Conservation (phyloP, 495 filamentous ascomycete species). For the Thozetella sp. region DNA sequence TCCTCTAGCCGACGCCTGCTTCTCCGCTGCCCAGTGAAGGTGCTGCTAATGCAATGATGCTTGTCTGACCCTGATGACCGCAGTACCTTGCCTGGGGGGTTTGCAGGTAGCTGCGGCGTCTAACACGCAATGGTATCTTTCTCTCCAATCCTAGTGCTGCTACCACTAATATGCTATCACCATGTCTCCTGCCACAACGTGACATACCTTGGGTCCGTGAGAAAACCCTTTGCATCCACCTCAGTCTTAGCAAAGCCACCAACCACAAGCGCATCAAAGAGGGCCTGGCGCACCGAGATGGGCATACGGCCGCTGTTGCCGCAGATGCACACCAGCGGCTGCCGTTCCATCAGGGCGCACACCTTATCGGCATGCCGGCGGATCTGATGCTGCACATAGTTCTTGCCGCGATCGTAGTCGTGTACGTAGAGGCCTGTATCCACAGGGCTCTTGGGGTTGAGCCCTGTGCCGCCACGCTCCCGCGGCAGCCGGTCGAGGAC, state of each 20-base stretch:
- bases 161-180: too few species aligned
- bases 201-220: conserved; percentile 16
- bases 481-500: not conserved
- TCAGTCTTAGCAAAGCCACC: conserved; percentile 19
- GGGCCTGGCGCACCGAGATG: conserved; percentile 76
- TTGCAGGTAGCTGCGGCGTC: too few species aligned
- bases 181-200: conserved; percentile 50
- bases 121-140: too few species aligned
- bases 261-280: conserved; percentile 67
- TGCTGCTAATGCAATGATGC: too few species aligned
- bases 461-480: not conserved
- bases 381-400: conserved; percentile 91
- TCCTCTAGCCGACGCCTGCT: too few species aligned
- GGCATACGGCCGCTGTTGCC: conserved; percentile 89
- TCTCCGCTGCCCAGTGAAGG: too few species aligned
- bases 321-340: conserved; percentile 65
- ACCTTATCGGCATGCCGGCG: conserved; percentile 60
- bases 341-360: conserved; percentile 50
- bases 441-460: not conserved
- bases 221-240: conserved; percentile 27
- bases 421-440: not conserved
- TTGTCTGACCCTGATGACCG: too few species aligned
- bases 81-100: too few species aligned
- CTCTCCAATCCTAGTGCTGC: too few species aligned
- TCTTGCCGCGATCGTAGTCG: conserved; percentile 48